phyloP scores from a whole-genome alignment of 1,284 basidiomycete species.

The Cryptococcus jaspeensis region DNA sequence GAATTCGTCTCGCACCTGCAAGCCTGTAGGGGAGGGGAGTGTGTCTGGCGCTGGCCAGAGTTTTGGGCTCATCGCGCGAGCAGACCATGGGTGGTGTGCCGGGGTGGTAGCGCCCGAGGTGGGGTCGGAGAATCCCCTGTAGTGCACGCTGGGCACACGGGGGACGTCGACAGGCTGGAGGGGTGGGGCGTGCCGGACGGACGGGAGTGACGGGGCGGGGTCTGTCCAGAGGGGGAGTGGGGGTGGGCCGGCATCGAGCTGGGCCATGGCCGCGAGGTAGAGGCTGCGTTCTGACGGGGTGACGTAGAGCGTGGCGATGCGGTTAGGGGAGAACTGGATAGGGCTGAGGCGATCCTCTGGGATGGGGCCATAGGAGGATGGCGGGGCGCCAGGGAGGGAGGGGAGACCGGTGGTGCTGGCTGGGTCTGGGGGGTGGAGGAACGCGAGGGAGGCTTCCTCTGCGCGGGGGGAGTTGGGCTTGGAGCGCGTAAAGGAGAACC shows the following conservation, averaged over 20 bases:
- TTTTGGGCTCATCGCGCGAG: conserved; percentile 27
- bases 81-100: conserved; percentile 1
- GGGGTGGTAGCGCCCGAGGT: too few relatives aligned
- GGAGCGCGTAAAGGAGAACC: neutral
- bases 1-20: conserved; percentile 36
- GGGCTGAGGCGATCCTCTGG: conserved; percentile 22
- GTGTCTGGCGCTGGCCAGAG: conserved; percentile 26
- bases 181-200: conserved; percentile 1
- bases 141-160: neutral
- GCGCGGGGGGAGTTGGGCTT: neutral
- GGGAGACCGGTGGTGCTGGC: neutral
- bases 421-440: neutral
- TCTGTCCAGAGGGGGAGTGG: conserved; percentile 39
- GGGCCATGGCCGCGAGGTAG: conserved; percentile 42
- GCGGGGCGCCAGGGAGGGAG: neutral
- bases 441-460: neutral
- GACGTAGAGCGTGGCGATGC: conserved; percentile 36
- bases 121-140: too few relatives aligned
- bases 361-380: neutral
- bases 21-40: conserved; percentile 12
- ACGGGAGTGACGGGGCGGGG: conserved; percentile 35
- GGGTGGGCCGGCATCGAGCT: conserved; percentile 33
- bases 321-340: conserved; percentile 32
- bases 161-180: conserved; percentile 6
- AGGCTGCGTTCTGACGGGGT: conserved; percentile 40